Evolutionary conservation across 108 stramenopile genomes (phyloP), one percentile per base, ranked within the genome.

Genomic region (Asterionellopsis glacialis): DNA sequence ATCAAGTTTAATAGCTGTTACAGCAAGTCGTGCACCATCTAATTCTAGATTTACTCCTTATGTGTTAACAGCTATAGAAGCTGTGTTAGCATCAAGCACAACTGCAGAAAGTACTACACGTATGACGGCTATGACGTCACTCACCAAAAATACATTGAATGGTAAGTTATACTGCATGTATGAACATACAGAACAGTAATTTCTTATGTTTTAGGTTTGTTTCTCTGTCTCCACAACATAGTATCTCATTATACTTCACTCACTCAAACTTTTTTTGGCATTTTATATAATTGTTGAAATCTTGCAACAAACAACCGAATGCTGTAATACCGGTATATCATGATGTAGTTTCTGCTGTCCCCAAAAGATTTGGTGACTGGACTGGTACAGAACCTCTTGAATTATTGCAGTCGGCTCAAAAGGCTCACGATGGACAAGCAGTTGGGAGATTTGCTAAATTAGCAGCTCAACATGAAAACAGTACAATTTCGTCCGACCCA

Each of bases 361-460:
- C 57, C 1, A 18, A 45, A n/a, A 57, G 58, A 11, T 11, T 67
- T 21, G 57, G 53, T 12, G 57, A 69, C 23, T 45, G 41, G 33
- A 33, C 18, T 11, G 68, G 68, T 9, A 62, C 60, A 15, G 61
- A 69, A 39, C 68, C 68, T 12, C 15, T 43, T 39, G 61, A 69
- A 38, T 50, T 69, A 11, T 41, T 69, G 27, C 42, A 33, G 26
- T 18, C 61, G 15, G 68, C 68, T 27, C 14, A 19, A 22, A 27
- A 60, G 11, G 28, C 41, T 45, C 42, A 44, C 12, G 27, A 18
- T 19, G 51, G 51, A 14, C 22, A 52, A 18, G 68, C 68, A 15
- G 28, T 55, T 15, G 68, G 68, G 9, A 11, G 68, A 13, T 69
- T 48, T 45, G 45, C 51, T n/a, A 6, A 45, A 26, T 45, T 47